Base-by-base conservation (phyloP, 495 filamentous ascomycete species). In the Staphylotrichum longicolle region DNA sequence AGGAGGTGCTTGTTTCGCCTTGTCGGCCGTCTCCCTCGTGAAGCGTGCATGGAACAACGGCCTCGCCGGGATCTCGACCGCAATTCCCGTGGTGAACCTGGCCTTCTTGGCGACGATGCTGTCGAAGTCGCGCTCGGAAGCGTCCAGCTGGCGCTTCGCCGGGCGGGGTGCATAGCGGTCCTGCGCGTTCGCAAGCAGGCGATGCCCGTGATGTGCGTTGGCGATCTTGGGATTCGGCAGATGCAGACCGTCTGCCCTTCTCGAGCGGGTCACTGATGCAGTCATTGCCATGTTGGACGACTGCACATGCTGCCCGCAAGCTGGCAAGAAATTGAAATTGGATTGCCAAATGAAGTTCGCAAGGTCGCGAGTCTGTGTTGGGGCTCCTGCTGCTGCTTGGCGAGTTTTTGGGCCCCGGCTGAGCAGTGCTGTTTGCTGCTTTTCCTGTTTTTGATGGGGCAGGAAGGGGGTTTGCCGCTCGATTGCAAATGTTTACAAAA, bases 31-130 rank as follows among this genome's bases (percentile, higher is more conserved):
- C 37, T 68, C 62, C 35, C 58, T 60, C 52, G 67, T 49, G 41
- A 64, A 54, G 45, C 67, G 66, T 12, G 71, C 53, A 41, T 72
- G 62, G 50, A 72, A 65, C 35, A 68, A 59, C 47, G 68, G 51
- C 37, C 72, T 66, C 3, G 75, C 54, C 0, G 76, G 65, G 39
- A 79, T 78, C 59, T 78, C 77, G 44, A 79, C 74, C 7, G 75
- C 68, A 53, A 80, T 78, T 33, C 62, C 62, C 20, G 62, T 69
- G 6, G 59, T 65, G 30, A 68, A 68, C 48, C 63, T 50, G 32
- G 63, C 52, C 55, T 57, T 69, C 46, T 70, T 72, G 46, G 63
- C 45, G 9, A 58, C 37, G 45, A 60, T 30, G 37, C 41, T 54
- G 34, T 69, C 63, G 49, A 49, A 51, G 14, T 70, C 62, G 53